Evolutionary conservation across 768 basidiomycete genomes (phyloP).

Genomic region (Steccherinum ochraceum): DNA sequence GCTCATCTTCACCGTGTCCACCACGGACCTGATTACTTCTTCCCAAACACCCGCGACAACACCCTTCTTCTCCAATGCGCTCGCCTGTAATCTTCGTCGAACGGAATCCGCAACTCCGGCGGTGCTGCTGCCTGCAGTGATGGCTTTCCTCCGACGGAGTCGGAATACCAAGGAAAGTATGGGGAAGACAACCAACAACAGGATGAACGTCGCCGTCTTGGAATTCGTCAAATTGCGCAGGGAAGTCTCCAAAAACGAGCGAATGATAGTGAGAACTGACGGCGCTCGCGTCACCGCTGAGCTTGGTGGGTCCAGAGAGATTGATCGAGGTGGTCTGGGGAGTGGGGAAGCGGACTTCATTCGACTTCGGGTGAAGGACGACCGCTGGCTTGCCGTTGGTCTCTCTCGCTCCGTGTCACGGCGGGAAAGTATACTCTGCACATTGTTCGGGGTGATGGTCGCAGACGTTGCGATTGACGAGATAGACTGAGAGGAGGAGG

Average conservation of each 20-base stretch:
- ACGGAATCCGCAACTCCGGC: conserved; percentile 49
- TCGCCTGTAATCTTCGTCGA: conserved; percentile 42
- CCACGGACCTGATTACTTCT: conserved; percentile 44
- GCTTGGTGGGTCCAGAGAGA: conserved; percentile 10
- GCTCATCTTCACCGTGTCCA: conserved; percentile 70
- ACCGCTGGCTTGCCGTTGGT: neutral
- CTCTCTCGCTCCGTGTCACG: conserved; percentile 22
- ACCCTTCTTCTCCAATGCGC: conserved; percentile 31
- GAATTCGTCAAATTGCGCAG: conserved; percentile 43
- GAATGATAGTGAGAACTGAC: conserved; percentile 17
- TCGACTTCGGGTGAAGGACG: conserved; percentile 1
- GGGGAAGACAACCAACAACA: conserved; percentile 36
- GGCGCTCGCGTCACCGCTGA: conserved; percentile 11
- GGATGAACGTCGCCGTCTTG: conserved; percentile 39
- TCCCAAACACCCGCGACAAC: conserved; percentile 39
- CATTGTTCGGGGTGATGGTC: conserved; percentile 21
- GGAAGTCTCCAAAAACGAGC: conserved; percentile 20
- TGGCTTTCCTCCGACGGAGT: conserved; percentile 34
- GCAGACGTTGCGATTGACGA: conserved; percentile 18
- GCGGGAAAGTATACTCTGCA: conserved; percentile 13
- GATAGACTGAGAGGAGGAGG: conserved; percentile 19
- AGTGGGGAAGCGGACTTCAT: conserved; percentile 1
- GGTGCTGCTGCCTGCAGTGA: conserved; percentile 11
- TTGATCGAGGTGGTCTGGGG: conserved; percentile 9
- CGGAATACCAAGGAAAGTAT: conserved; percentile 45